Evolutionary conservation across 805 yeast species (phyloP), one percentile per base, ranked within the genome.

Genomic region (Metschnikowia henanensis): DNA sequence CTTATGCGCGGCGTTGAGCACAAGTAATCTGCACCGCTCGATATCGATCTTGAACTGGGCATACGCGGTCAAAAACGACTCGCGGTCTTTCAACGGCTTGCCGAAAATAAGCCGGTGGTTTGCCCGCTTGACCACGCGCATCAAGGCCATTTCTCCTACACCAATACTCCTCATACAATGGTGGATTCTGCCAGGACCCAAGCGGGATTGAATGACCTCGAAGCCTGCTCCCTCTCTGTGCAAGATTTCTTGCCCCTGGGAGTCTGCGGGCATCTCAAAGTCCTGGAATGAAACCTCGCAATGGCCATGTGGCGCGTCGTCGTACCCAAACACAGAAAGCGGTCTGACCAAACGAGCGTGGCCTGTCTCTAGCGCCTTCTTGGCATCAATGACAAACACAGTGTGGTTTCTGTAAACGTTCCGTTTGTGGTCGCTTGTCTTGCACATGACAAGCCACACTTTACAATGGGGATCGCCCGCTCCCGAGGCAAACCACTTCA

Each of bases 221-320:
- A 81, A 81, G 2, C 87, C 87, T 43, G 73, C 70, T 21, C 87
- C 85, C 13, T 43, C 59, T 21, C 63, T 69, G 8, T 73, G 74
- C 43, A 74, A 63, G 1, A 76, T 56, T 18, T 47, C 54, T 43
- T 78, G 64, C n/a, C 64, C 57, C 59, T 68, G 75, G 40, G 73
- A 68, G 7, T 69, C 73, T 17, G 49, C 53, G 3, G 79, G 74
- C 8, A 81, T 70, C 40, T 70, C 77, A 47, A 68, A 75, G 54
- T 76, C 64, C 26, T 67, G 61, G 58, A 81, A 81, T 37, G 60
- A 66, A 42, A 81, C 70, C 57, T 81, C 85, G 65, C 77, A 76
- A 56, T 81, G 86, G n/a, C 87, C 87, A 57, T 81, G 86, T 4
- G 87, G 87, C 21, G 85, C 84, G 56, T 81, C 86, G 55, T 81